Percentiles rank a stretch among this genome's conserved stretches.
Conservation (phyloP, 768 basidiomycete genomes). For the Candolleomyces aberdarensis region DNA sequence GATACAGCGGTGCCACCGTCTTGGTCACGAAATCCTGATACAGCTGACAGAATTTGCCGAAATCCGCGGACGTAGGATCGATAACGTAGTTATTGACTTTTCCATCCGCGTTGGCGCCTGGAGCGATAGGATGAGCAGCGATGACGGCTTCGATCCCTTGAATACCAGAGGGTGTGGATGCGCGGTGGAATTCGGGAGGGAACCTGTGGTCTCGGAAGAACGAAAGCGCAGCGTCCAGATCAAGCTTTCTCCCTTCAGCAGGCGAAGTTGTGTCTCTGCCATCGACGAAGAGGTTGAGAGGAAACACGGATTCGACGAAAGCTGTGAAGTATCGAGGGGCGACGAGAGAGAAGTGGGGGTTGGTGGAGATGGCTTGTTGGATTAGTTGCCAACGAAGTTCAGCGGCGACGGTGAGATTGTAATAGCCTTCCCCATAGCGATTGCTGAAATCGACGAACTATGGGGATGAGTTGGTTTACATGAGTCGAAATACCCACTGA, state of each 20-base stretch:
- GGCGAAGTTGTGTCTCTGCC: conserved; percentile 5
- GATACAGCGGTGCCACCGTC: conserved; percentile 14
- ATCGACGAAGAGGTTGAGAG: conserved; percentile 17
- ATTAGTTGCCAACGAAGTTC: conserved; percentile 15
- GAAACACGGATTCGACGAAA: conserved; percentile 14
- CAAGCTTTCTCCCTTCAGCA: conserved; percentile 6
- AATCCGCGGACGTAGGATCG: conserved; percentile 11
- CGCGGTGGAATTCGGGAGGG: conserved; percentile 12
- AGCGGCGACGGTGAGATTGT: conserved; percentile 14
- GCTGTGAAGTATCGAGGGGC: conserved; percentile 12
- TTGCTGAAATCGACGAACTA: conserved; percentile 14
- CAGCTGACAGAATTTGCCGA: conserved; percentile 8
- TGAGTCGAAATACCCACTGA: too few relatives aligned
- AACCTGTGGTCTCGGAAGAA: conserved; percentile 16
- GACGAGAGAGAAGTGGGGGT: conserved; percentile 14
- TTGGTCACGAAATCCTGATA: conserved; percentile 14
- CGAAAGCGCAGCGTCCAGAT: conserved; percentile 10
- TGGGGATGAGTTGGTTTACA: background rate
- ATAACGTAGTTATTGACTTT: conserved; percentile 12
- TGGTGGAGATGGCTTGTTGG: conserved; percentile 18
- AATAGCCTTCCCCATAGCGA: conserved; percentile 17
- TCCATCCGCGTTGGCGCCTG: conserved; percentile 9
- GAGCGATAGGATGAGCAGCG: conserved; percentile 10
- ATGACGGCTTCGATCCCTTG: conserved; percentile 1
- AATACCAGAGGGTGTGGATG: background rate